phyloP scores from a whole-genome alignment of 1,284 basidiomycete genomes.

The Ganoderma boninense region DNA sequence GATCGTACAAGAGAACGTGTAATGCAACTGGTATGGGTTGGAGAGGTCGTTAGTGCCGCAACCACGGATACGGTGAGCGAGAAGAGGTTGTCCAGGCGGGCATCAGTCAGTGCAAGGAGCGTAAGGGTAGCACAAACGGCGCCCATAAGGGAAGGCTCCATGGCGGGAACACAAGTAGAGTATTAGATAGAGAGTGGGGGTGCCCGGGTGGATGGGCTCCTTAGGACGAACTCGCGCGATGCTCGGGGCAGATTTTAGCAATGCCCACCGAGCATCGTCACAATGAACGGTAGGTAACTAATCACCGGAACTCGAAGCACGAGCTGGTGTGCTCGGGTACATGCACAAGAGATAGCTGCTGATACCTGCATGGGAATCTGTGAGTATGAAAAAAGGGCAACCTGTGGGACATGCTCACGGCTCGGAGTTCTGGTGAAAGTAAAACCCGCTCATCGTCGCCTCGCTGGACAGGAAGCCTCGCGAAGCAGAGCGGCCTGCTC shows the following conservation, averaged over 20 bases:
- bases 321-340: slow-evolving; percentile 48
- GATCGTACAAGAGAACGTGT: slow-evolving; percentile 28
- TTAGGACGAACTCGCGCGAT: slow-evolving; percentile 8
- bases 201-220: background rate
- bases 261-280: slow-evolving; percentile 11
- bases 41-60: slow-evolving; percentile 28
- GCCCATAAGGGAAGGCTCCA: background rate
- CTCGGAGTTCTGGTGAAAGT: slow-evolving; percentile 74
- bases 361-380: slow-evolving; percentile 43
- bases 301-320: slow-evolving; percentile 53
- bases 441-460: slow-evolving; percentile 89
- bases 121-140: slow-evolving; percentile 13
- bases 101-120: slow-evolving; percentile 18
- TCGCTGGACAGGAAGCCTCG: slow-evolving; percentile 43
- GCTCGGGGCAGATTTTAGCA: slow-evolving; percentile 29
- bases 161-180: slow-evolving; percentile 12
- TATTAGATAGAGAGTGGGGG: slow-evolving; percentile 9
- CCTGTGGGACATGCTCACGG: slow-evolving; percentile 36
- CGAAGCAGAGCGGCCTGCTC: slow-evolving; percentile 37
- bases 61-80: slow-evolving; percentile 21
- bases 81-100: slow-evolving; percentile 28
- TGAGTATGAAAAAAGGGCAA: background rate
- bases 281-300: slow-evolving; percentile 10
- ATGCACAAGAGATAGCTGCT: slow-evolving; percentile 51
- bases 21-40: slow-evolving; percentile 33